These are phyloP conservation scores for Xylariales sp. DNA, from an alignment of 2,329 filamentous ascomycete genomes.

Conservation along the genomic window DNA sequence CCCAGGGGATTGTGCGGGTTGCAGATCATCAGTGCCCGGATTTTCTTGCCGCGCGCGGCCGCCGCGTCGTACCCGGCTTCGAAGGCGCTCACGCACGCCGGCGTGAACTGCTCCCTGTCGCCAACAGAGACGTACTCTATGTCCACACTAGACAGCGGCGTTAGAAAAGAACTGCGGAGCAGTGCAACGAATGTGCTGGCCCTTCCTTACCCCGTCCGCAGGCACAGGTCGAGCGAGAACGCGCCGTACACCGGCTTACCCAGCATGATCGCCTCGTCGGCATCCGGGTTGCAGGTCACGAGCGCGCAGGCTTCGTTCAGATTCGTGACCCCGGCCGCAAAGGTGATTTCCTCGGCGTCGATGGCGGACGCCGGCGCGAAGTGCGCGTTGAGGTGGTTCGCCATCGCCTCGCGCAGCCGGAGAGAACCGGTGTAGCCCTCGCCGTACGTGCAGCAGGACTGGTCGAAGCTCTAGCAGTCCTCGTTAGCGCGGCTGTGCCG, in stretches of 20 bases:
- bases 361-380: constrained; percentile 38
- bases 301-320: constrained; percentile 42
- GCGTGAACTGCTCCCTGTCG: constrained; percentile 41
- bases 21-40: constrained; percentile 40
- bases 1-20: constrained; percentile 44
- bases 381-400: constrained; percentile 42
- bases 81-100: constrained; percentile 36
- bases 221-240: constrained; percentile 39
- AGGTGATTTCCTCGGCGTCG: constrained; percentile 43
- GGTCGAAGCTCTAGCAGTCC: constrained; percentile 38
- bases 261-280: constrained; percentile 37
- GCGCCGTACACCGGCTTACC: constrained; percentile 41
- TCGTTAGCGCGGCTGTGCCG: constrained; percentile 25
- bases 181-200: background rate
- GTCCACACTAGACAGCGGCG: constrained; percentile 22
- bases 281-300: constrained; percentile 40
- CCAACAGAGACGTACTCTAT: constrained; percentile 41
- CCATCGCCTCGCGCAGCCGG: constrained; percentile 42
- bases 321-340: constrained; percentile 42
- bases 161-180: constrained; percentile 4
- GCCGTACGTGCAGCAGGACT: constrained; percentile 38
- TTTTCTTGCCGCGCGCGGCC: constrained; percentile 35
- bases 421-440: constrained; percentile 42
- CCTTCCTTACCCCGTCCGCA: constrained; percentile 43
- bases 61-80: constrained; percentile 41